A percentile compares a stretch with the other conserved stretches of the same genome.
Evolutionary conservation across 352 stramenopile species (phyloP).

Genomic region (Globisporangium takayamanum): DNA sequence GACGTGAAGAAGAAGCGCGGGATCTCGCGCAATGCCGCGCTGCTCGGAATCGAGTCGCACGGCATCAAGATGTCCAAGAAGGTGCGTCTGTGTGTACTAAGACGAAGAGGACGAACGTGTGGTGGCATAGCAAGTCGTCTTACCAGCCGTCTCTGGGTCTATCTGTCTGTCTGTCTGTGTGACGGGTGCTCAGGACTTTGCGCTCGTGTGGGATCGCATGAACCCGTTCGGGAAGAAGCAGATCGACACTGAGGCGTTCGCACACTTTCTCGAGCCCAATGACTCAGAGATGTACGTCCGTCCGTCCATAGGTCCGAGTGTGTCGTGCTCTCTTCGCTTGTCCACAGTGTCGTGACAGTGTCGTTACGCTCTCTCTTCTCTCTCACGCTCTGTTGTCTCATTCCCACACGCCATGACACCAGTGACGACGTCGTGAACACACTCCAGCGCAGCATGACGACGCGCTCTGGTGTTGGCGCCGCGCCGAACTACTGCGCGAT

Average conservation of each 20-base stretch:
- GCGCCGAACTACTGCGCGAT: conserved; percentile 68
- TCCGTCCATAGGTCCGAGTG: no score
- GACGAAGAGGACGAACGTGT: no score
- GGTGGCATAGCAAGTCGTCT: no score
- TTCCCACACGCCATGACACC: not conserved
- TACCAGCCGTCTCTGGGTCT: no score
- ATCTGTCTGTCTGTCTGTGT: not conserved
- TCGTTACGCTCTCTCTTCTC: conserved; percentile 5
- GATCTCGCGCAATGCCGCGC: conserved; percentile 38
- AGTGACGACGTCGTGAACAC: conserved; percentile 64
- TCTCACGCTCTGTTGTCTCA: not conserved
- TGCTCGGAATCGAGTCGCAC: conserved; percentile 52
- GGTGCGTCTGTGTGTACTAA: conserved; percentile 19
- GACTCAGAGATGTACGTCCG: conserved; percentile 65
- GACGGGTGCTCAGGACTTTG: conserved; percentile 38
- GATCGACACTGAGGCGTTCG: conserved; percentile 48
- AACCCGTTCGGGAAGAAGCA: conserved; percentile 51
- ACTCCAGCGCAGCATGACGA: conserved; percentile 65
- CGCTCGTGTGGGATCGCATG: conserved; percentile 62
- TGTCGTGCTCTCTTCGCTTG: not conserved
- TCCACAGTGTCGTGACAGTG: not conserved
- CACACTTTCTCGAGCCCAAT: conserved; percentile 65
- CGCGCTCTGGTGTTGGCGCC: conserved; percentile 42
- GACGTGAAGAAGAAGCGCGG: conserved; percentile 56
- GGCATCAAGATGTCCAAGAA: conserved; percentile 75